phyloP scores from a whole-genome alignment of 768 basidiomycete species.

The Naganishia vishniacii region DNA sequence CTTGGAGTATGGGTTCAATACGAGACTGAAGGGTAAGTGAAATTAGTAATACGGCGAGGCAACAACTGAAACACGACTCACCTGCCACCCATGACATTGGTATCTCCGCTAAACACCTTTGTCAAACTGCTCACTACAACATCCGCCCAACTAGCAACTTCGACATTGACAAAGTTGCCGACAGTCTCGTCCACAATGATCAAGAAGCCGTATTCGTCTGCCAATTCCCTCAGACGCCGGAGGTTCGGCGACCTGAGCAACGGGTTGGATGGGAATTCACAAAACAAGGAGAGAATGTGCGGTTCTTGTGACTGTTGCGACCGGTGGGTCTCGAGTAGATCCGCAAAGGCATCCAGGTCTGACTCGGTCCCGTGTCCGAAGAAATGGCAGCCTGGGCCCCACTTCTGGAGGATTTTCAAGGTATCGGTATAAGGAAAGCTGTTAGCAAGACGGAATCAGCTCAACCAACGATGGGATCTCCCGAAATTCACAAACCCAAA shows the following conservation, averaged over 20 bases:
- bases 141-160: constrained; percentile 78
- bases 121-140: constrained; percentile 85
- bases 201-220: constrained; percentile 81
- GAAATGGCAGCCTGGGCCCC: constrained; percentile 91
- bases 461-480: not conserved
- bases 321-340: constrained; percentile 52
- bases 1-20: constrained; percentile 72
- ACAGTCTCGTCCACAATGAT: constrained; percentile 91
- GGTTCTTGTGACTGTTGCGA: constrained; percentile 42
- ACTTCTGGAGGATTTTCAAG: constrained; percentile 86
- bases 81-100: constrained; percentile 98
- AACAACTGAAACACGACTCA: constrained; percentile 48
- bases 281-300: constrained; percentile 74
- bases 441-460: constrained; percentile 1
- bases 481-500: constrained; percentile 66
- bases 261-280: constrained; percentile 94
- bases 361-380: constrained; percentile 70
- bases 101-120: constrained; percentile 89
- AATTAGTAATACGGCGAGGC: not conserved
- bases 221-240: constrained; percentile 64
- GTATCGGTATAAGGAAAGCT: constrained; percentile 96
- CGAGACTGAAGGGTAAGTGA: constrained; percentile 56
- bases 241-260: constrained; percentile 80
- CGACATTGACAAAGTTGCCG: constrained; percentile 89
- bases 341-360: constrained; percentile 69